Base-by-base conservation (phyloP, 2,329 filamentous ascomycete genomes). In the Aspergillus quadrilineatus region DNA sequence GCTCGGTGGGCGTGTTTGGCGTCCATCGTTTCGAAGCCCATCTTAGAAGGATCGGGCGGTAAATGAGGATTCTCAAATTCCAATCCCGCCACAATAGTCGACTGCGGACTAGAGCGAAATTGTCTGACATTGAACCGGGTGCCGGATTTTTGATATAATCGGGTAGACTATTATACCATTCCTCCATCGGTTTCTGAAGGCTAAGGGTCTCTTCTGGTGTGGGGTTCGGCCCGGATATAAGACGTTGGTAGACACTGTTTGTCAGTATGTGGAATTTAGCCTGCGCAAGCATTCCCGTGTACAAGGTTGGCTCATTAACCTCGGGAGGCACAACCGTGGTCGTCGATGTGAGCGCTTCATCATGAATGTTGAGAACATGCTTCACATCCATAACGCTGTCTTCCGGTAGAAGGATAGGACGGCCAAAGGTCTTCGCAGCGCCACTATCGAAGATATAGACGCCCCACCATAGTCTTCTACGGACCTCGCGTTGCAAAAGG, bases 391-490 rank as follows among this genome's bases (percentile, higher is more conserved):
- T 74, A 14, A 74, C 72, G 43, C 73, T 73, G 12, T 76, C 72
- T 39, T 75, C 72, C 4, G 78, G 78, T 52, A 77, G 72, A 17
- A 77, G 70, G 50, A 80, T 71, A 0, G 79, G 79, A 34, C 79
- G 73, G 22, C 77, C 77, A 59, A 80, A 80, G 0, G 79, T 81
- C 50, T 81, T 77, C 26, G 76, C 75, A 12, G 79, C 79, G n/a
- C 79, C 79, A 15, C 75, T 75, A 52, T 78, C 76, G 60, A 81
- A 79, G 9, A 78, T 75, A 56, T 75, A 80, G 2, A 75, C 71
- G 26, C 72, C 70, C 73, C 74, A 76, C 69, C 75, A 77, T 29
- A 77, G 57, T 50, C 75, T 65, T 56, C 75, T 63, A 43, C 75
- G 69, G 4, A 77, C 72, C 55, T 77, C 75, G 36, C 72, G 68